Conservation (phyloP, 177 flowering plant genomes). For the Telopea speciosissima region DNA sequence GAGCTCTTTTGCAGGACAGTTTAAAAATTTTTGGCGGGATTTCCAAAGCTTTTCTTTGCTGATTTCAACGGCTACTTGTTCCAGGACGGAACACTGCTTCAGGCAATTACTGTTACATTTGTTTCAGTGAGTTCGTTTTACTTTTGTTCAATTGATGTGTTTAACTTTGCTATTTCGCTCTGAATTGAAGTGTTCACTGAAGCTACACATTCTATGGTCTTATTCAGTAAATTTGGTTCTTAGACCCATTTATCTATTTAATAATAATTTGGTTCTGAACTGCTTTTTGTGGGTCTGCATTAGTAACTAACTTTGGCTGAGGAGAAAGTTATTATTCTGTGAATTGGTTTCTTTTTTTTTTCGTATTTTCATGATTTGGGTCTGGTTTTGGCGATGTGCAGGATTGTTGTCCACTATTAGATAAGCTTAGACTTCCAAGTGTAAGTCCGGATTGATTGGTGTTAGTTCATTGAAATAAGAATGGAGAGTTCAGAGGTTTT, state of each 20-base stretch:
- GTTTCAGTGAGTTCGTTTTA: neutral
- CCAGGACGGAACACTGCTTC: neutral
- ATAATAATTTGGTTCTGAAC: neutral
- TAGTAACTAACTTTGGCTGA: neutral
- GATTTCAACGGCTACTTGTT: neutral
- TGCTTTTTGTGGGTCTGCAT: neutral
- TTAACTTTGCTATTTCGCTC: neutral
- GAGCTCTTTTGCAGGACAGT: neutral
- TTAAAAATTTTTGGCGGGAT: neutral
- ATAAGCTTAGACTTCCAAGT: neutral
- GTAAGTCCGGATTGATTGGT: neutral
- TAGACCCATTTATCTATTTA: neutral
- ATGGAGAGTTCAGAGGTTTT: constrained; percentile 18
- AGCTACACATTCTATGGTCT: neutral
- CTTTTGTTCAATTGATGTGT: neutral
- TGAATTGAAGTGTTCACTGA: neutral
- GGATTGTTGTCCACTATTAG: neutral
- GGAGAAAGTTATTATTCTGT: neutral
- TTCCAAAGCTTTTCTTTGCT: neutral
- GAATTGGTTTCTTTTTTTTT: neutral
- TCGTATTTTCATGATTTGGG: neutral
- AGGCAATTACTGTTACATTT: neutral
- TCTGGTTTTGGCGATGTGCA: neutral
- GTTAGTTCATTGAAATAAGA: neutral
- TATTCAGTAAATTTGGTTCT: neutral